Percentiles rank a stretch among this genome's conserved stretches.
phyloP scores from a whole-genome alignment of 345 rosid genomes.

The Passiflora organensis region DNA sequence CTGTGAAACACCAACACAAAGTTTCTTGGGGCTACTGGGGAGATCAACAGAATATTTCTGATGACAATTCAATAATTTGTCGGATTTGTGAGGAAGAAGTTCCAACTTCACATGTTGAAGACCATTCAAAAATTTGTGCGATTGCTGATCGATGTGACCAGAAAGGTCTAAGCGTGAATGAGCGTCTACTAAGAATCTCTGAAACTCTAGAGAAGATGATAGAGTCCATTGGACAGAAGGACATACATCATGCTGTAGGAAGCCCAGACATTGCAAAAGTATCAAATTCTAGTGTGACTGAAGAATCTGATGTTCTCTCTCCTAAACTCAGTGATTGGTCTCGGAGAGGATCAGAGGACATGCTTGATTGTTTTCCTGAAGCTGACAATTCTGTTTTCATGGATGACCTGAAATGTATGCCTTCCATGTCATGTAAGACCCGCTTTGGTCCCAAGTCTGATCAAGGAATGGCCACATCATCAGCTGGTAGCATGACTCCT shows the following conservation, averaged over 20 bases:
- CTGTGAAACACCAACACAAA: constrained; percentile 81
- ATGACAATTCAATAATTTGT: constrained; percentile 87
- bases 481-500: constrained; percentile 99
- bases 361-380: constrained; percentile 95
- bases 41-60: constrained; percentile 58
- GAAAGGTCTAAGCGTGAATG: constrained; percentile 76
- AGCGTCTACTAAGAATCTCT: constrained; percentile 74
- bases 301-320: constrained; percentile 82
- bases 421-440: constrained; percentile 89
- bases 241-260: constrained; percentile 54
- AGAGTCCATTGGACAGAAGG: constrained; percentile 72
- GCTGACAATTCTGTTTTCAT: constrained; percentile 64
- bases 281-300: constrained; percentile 82
- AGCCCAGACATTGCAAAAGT: constrained; percentile 89
- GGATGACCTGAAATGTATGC: constrained; percentile 92
- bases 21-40: constrained; percentile 97
- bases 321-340: constrained; percentile 98
- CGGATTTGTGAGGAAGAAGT: constrained; percentile 99
- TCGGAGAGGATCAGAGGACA: constrained; percentile 95
- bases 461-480: constrained; percentile 95
- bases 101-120: constrained; percentile 82
- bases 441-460: constrained; percentile 97
- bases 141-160: constrained; percentile 93
- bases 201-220: constrained; percentile 91
- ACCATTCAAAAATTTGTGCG: constrained; percentile 92